Percentiles rank a stretch among this genome's conserved stretches.
Conservation (phyloP, 2,329 filamentous ascomycete genomes). For the Grosmannia huntii region DNA sequence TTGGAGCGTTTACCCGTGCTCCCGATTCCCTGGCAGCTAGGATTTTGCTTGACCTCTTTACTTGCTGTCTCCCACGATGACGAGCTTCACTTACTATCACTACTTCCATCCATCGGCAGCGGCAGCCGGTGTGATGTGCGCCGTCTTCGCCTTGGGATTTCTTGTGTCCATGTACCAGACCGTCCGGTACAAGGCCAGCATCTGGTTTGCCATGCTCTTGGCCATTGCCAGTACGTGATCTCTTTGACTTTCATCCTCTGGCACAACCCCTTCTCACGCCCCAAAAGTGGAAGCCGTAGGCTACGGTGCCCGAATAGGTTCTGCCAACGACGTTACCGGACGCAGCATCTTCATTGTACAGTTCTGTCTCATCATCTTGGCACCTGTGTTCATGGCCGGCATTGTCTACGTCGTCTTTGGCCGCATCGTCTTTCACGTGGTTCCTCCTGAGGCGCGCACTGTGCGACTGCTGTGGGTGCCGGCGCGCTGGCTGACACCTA, state of each 20-base stretch:
- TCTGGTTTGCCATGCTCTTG: conserved; percentile 18
- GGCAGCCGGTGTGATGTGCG: conserved; percentile 15
- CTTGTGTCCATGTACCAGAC: conserved; percentile 15
- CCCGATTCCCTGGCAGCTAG: too few relatives aligned
- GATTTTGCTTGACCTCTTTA: too few relatives aligned
- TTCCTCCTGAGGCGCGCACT: conserved; percentile 20
- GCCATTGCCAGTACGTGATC: conserved; percentile 15
- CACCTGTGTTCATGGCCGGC: conserved; percentile 26
- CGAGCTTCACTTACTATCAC: conserved; percentile 8
- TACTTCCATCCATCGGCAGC: conserved; percentile 16
- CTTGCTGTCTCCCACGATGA: background rate
- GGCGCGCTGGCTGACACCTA: conserved; percentile 21
- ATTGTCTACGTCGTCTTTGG: conserved; percentile 26
- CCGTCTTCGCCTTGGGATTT: conserved; percentile 16
- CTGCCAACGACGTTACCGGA: conserved; percentile 14
- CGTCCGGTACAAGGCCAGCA: conserved; percentile 16
- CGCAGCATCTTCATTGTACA: conserved; percentile 21
- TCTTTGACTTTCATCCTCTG: background rate
- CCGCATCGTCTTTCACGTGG: conserved; percentile 25
- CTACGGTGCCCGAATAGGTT: conserved; percentile 20
- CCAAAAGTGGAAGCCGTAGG: conserved; percentile 24
- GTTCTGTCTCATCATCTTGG: conserved; percentile 24
- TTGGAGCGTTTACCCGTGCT: too few relatives aligned
- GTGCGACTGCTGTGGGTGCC: conserved; percentile 24
- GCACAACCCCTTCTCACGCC: background rate